Conservation (phyloP, 257 asterid species). For the Solanum virginianum region DNA sequence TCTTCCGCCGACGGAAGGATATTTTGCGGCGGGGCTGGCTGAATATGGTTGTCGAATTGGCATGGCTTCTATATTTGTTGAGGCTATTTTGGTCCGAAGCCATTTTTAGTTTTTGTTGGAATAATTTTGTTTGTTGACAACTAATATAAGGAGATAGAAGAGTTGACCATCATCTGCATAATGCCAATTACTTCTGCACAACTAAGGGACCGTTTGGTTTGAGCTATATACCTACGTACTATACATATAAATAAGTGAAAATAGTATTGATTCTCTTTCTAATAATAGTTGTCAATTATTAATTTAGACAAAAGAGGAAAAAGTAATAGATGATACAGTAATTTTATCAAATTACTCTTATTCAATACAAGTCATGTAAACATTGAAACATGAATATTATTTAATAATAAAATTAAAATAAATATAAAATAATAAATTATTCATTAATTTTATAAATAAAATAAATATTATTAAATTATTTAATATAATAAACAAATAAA, state of each 20-base stretch:
- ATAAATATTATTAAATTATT: too few relatives aligned
- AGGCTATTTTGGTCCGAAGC: slow-evolving; percentile 10
- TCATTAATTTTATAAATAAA: too few relatives aligned
- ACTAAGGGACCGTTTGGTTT: not conserved
- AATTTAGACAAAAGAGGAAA: fast-evolving
- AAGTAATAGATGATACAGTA: too few relatives aligned
- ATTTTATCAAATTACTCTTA: too few relatives aligned
- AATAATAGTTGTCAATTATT: too few relatives aligned
- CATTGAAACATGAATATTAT: too few relatives aligned
- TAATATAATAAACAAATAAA: too few relatives aligned
- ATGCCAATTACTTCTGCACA: not conserved
- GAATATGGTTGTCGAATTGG: not conserved
- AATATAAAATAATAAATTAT: too few relatives aligned
- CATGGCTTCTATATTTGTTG: not conserved
- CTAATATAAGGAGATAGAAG: not conserved
- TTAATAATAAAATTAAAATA: too few relatives aligned
- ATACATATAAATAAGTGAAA: too few relatives aligned
- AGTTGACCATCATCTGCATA: not conserved
- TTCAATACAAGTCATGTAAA: too few relatives aligned
- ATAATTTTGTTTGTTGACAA: not conserved
- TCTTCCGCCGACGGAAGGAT: slow-evolving; percentile 17
- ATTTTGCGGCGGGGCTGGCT: slow-evolving; percentile 17
- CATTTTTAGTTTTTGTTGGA: not conserved
- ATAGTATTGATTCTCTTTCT: too few relatives aligned
- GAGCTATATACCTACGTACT: not conserved